Evolutionary conservation across 495 filamentous ascomycete genomes (phyloP), one percentile per base, ranked within the genome.

Genomic region (Aspergillus ostianus): DNA sequence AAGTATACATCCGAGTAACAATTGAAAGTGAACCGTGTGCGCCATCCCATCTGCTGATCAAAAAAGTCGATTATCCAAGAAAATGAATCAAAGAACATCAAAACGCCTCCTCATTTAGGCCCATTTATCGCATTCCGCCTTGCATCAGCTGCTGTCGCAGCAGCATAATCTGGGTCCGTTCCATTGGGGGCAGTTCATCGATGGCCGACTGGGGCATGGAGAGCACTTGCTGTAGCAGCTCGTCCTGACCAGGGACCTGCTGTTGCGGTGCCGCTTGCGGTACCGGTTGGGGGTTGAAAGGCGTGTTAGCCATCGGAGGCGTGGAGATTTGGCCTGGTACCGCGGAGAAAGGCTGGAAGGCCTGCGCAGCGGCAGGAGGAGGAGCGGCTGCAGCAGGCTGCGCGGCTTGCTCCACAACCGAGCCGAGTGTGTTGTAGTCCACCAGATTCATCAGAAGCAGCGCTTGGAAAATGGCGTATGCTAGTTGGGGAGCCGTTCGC

Each of bases 401-500:
- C 4, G 75, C 69, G 8, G 80, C 73, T 62, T 82, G 79, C 65
- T 87, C 83, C 21, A 89, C 78, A 23, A 89, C 80, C 10, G 78
- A 76, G 26, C 78, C 77, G 26, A 89, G 71, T 8, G 83, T 74
- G 29, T 67, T 77, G 32, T 84, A 81, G 65, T 94, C 91, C 55
- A 99, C 94, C 8, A 99, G 84, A 47, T 90, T 90, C 87, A 98
- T 92, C 17, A 97, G 82, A 0, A 99, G 84, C 4, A 99, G 80
- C 6, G 92, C 89, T 71, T 98, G 95, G 79, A 99, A 98, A 64
- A 98, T 90, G 23, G 94, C 95, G 65, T 96, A 98, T 47, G 90
- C 85, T 21, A 99, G 87, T 75, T 99, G 94, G 0, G 94, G 94
- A 0, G 94, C 93, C 74, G 92, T 87, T 57, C 85, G 80, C 21